Evolutionary conservation across 768 basidiomycete species (phyloP), one percentile per base, ranked within the genome.

Genomic region (Podaxis carcinomalis): DNA sequence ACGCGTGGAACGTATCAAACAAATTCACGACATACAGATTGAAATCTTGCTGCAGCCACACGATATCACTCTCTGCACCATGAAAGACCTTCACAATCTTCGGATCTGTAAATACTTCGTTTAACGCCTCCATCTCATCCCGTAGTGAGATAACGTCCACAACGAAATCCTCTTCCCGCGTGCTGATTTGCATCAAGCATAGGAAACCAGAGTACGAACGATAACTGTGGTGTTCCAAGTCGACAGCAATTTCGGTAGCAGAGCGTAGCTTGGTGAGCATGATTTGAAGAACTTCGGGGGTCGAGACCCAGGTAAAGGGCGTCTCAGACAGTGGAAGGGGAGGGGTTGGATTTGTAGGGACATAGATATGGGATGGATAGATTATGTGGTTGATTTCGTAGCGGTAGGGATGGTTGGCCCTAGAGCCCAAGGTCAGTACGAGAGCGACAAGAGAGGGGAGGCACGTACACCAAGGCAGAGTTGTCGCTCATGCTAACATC

Each of bases 1-100:
- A 94, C 1, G 95, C 96, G 66, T 98, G 94, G 71, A 86, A 98
- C 0, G 97, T 98, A 69, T 99, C 96, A 70, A 99, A 98, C n/a
- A 98, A 74, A 59, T 93, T 92, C 63, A 99, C 95, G 56, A 98
- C 79, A 73, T 93, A 98, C 6, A 98, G 69, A 61, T 92, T 92
- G 70, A 98, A 95, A 70, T 98, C 90, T 72, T 94, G 92, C 70
- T 99, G 96, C 16, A 98, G 82, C 97, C 97, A 98, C 4, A 94
- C 77, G 46, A 98, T 88, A 70, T 99, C 97, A 62, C 88, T 91
- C 39, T 95, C 90, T 1, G 96, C 93, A 27, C 97, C 96, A 73
- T 98, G 97, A 63, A 99, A 87, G 5, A 96, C 89, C 81, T 98
- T 98, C 65, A 95, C 81, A 59, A 95, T 87, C 1, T 75, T 75